Percentiles rank a stretch among this genome's conserved stretches.
Conservation (phyloP, 2,329 filamentous ascomycete genomes). For the Fusarium luffae region DNA sequence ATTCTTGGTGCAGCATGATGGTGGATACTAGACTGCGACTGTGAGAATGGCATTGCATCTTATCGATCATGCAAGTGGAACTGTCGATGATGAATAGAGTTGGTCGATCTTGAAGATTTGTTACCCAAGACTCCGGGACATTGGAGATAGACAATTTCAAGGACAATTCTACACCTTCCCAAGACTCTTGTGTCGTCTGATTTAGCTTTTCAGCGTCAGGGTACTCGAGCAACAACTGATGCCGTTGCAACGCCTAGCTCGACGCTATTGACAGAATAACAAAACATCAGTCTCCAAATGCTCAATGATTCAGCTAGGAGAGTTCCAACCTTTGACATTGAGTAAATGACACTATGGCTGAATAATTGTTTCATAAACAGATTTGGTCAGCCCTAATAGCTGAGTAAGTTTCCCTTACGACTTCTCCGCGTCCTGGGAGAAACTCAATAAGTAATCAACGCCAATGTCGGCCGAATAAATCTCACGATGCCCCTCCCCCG, state of each 20-base stretch:
- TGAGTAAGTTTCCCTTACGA: neutral
- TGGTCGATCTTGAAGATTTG: neutral
- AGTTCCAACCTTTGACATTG: neutral
- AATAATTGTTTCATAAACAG: neutral
- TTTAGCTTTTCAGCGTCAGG: neutral
- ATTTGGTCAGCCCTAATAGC: neutral
- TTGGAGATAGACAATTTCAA: neutral
- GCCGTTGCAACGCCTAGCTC: neutral
- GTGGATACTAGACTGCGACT: conserved; percentile 8
- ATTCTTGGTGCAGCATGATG: conserved; percentile 28
- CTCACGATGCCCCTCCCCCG: conserved; percentile 40
- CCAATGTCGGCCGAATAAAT: conserved; percentile 7
- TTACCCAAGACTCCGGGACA: neutral
- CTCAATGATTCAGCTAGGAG: neutral
- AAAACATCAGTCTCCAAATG: neutral
- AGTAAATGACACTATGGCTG: neutral
- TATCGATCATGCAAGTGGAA: conserved; percentile 18
- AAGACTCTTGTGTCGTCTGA: neutral
- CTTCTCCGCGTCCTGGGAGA: neutral
- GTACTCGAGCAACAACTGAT: neutral
- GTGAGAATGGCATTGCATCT: conserved; percentile 11
- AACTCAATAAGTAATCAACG: neutral
- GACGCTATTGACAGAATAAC: neutral
- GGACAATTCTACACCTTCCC: neutral
- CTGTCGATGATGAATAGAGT: conserved; percentile 16